phyloP scores from a whole-genome alignment of 2,329 filamentous ascomycete species.

The Monosporascus sp. region DNA sequence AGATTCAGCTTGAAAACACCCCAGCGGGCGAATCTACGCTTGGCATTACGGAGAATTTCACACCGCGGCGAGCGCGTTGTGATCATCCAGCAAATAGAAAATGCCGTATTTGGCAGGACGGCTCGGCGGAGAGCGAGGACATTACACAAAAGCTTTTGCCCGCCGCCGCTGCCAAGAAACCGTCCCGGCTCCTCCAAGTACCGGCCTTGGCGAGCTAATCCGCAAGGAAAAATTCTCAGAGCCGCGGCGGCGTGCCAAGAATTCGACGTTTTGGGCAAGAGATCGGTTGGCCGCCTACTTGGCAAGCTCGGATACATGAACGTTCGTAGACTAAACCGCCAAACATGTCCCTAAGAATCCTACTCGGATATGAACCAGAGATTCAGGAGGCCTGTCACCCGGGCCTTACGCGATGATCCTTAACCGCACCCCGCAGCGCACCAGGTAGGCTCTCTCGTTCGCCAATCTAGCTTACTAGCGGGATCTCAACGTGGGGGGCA shows the following conservation, averaged over 20 bases:
- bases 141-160: neutral
- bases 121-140: neutral
- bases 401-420: neutral
- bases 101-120: neutral
- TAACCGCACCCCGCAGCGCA: neutral
- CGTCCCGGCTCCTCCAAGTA: neutral
- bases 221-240: neutral
- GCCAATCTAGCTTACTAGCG: neutral
- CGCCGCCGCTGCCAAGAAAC: neutral
- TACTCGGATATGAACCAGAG: too few species aligned
- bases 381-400: too few species aligned
- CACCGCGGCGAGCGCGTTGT: too few species aligned
- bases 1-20: too few species aligned
- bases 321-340: too few species aligned
- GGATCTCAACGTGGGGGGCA: neutral
- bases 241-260: neutral
- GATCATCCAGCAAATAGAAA: neutral
- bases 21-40: neutral
- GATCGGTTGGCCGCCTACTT: too few species aligned
- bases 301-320: too few species aligned
- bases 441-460: neutral
- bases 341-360: too few species aligned
- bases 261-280: neutral
- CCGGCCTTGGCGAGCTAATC: neutral
- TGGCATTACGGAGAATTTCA: neutral